A percentile compares a stretch with the other conserved stretches of the same genome.
These are phyloP conservation scores for Pseudogymnoascus sp. DNA, from an alignment of 2,329 filamentous ascomycete genomes.

Conservation along the genomic window DNA sequence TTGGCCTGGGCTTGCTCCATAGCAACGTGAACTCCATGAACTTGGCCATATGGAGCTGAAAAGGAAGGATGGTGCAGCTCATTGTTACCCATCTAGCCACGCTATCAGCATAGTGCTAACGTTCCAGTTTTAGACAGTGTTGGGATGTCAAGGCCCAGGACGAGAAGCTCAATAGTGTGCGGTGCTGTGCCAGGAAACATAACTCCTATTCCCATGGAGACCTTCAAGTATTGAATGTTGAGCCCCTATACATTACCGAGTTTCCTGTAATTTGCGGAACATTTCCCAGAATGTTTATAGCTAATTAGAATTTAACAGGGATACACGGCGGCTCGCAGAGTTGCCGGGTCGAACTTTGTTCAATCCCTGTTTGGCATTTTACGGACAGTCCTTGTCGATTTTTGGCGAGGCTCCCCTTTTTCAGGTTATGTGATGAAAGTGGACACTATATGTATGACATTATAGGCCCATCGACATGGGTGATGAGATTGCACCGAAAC, in stretches of 20 bases:
- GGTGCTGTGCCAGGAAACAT: neutral
- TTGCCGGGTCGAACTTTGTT: neutral
- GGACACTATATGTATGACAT: slow-evolving; percentile 6
- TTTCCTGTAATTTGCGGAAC: too few relatives aligned
- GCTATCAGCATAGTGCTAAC: neutral
- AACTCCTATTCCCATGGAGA: neutral
- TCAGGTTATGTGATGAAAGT: slow-evolving; percentile 1
- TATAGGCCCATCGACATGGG: slow-evolving; percentile 3
- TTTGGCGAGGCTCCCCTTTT: neutral
- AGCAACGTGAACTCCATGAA: slow-evolving; percentile 3
- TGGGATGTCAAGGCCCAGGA: neutral
- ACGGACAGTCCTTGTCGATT: neutral
- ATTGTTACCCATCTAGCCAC: neutral
- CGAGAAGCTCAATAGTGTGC: neutral
- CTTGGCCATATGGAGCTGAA: neutral
- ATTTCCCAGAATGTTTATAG: neutral
- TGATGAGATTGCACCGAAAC: slow-evolving; percentile 2
- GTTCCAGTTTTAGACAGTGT: neutral
- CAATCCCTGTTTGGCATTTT: neutral
- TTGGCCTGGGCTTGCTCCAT: neutral
- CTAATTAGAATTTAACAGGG: neutral
- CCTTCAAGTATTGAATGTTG: neutral
- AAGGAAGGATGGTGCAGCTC: neutral
- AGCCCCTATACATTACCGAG: neutral
- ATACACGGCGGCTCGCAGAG: neutral